phyloP scores from a whole-genome alignment of 208 protist species.

The Trypanosoma cruzi region DNA sequence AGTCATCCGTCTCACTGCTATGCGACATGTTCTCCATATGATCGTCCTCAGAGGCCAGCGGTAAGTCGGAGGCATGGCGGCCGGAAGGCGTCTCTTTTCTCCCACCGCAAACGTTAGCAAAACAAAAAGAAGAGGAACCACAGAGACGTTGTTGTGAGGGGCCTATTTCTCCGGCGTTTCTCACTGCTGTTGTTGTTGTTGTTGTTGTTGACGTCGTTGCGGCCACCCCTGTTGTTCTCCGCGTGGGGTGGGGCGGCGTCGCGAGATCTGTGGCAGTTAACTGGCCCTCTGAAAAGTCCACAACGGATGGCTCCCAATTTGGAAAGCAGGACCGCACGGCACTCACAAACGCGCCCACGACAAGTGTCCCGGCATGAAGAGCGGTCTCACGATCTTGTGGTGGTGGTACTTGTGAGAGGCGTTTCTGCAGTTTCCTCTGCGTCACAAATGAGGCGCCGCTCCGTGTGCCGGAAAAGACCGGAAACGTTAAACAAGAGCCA shows the following conservation, averaged over 20 bases:
- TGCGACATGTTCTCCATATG: conserved; percentile 3
- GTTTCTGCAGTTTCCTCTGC: neutral
- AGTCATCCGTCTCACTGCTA: conserved; percentile 14
- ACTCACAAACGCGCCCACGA: conserved; percentile 67
- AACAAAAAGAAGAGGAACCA: conserved; percentile 1
- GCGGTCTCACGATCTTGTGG: conserved; percentile 32
- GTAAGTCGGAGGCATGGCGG: neutral
- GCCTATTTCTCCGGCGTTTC: neutral
- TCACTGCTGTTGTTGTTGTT: neutral
- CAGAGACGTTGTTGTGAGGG: neutral
- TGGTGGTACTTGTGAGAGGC: conserved; percentile 20
- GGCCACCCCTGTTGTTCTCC: neutral
- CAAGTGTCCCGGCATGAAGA: conserved; percentile 54
- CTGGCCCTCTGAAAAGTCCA: neutral
- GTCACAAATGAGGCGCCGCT: neutral
- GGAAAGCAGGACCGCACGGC: conserved; percentile 40
- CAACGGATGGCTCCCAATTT: conserved; percentile 1
- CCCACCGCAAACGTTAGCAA: neutral
- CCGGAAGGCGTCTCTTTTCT: neutral
- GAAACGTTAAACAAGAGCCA: neutral
- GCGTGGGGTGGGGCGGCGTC: neutral
- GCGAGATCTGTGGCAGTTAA: neutral
- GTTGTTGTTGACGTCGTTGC: neutral
- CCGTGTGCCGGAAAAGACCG: neutral
- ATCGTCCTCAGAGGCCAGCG: conserved; percentile 18